Base-by-base conservation (phyloP, 352 stramenopile species). In the Phytopythium helicoides region DNA sequence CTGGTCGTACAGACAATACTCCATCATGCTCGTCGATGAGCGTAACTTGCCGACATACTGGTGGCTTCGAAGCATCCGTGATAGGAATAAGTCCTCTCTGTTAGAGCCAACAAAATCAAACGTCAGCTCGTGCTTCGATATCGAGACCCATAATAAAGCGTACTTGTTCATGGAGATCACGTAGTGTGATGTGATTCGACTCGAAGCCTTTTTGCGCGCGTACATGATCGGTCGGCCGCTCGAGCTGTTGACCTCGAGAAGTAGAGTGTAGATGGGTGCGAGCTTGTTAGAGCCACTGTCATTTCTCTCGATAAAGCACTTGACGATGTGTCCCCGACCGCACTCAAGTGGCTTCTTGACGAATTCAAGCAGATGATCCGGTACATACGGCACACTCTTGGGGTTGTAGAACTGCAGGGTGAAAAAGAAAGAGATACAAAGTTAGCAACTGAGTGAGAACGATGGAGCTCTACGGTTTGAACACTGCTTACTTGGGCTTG, bases 231-330 rank as follows among this genome's bases (percentile, higher is more conserved):
- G 81, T 10, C 86, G 73, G 4, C 86, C 86, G 52, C 79, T 96
- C 0, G 84, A 88, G 52, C 85, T 93, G 55, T 93, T 92, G 22
- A 94, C 79, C 58, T 96, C 86, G 1, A 93, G 51, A 5, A 92
- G 60, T 6, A 94, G 56, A 21, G 83, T 94, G 59, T 93, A 96
- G 31, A 95, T 73, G 1, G 87, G 87, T 2, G 81, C 73, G 18
- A 96, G 66, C 48, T 87, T 88, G 58, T 95, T 94, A 11, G 71
- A 73, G 0, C 82, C 77, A 37, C 59, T 81, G 39, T 87, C 73
- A 41, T 93, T 93, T 47, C 87, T 74, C 54, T 96, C 85, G 48
- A 96, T 96, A 50, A 95, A 96, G 57, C 87, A 96, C 59, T 92
- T 92, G 61, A 92, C 69, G 19, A 92, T 89, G 46, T 86, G 73